phyloP scores from a whole-genome alignment of 306 rosid genomes.

The Ochetophila trinervis region DNA sequence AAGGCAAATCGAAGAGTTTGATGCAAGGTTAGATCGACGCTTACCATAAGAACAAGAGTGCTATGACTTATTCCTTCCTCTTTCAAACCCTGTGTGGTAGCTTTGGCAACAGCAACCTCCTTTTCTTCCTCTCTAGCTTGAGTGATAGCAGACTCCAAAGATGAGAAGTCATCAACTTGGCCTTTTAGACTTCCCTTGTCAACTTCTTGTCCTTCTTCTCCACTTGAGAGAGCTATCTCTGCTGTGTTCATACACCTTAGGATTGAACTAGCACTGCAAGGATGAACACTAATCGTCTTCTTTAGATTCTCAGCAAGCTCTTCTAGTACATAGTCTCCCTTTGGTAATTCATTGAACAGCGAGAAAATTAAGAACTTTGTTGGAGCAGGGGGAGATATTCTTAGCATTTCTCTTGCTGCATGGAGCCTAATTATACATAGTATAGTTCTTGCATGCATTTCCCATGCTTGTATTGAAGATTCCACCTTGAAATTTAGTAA shows the following conservation, averaged over 20 bases:
- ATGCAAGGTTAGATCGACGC: not conserved
- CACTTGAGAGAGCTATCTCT: constrained; percentile 28
- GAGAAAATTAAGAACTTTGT: constrained; percentile 82
- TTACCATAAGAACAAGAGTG: constrained; percentile 53
- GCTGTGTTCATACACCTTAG: constrained; percentile 51
- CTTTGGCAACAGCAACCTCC: constrained; percentile 64
- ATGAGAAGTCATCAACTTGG: constrained; percentile 34
- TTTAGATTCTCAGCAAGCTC: constrained; percentile 71
- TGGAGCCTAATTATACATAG: constrained; percentile 78
- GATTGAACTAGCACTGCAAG: constrained; percentile 65
- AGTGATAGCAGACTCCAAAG: constrained; percentile 55
- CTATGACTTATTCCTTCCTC: constrained; percentile 80
- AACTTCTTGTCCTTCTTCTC: constrained; percentile 23
- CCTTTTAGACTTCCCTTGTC: constrained; percentile 20
- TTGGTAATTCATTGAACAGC: constrained; percentile 73
- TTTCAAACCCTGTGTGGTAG: constrained; percentile 69
- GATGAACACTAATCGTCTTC: constrained; percentile 39
- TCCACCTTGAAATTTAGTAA: constrained; percentile 46
- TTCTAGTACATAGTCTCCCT: constrained; percentile 80
- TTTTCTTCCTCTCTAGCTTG: constrained; percentile 84
- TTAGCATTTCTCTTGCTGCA: constrained; percentile 89
- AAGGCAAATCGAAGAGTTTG: not conserved
- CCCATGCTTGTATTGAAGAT: constrained; percentile 57
- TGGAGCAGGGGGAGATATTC: constrained; percentile 83
- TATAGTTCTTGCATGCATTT: constrained; percentile 86